These are phyloP conservation scores for Agrocybe chaxingu DNA, from an alignment of 768 basidiomycete species.

Conservation along the genomic window DNA sequence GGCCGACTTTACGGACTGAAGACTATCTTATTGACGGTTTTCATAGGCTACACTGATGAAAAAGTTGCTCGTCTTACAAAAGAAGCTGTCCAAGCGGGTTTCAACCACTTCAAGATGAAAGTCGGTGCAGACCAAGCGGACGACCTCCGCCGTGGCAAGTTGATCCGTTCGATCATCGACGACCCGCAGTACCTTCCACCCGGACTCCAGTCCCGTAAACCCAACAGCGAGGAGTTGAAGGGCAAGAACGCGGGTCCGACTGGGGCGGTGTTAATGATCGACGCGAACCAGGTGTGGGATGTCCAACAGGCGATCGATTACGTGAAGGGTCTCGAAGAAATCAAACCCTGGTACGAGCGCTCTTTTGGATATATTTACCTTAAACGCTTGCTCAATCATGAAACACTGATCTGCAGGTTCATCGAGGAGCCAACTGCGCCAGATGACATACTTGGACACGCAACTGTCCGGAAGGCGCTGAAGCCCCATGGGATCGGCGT, in stretches of 20 bases:
- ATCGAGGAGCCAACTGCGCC: slow-evolving; percentile 94
- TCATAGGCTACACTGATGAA: slow-evolving; percentile 82
- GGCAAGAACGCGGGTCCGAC: slow-evolving; percentile 96
- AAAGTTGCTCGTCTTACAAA: slow-evolving; percentile 84
- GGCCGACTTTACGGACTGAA: background rate
- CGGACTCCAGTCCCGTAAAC: slow-evolving; percentile 54
- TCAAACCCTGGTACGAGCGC: slow-evolving; percentile 76
- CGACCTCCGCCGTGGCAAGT: slow-evolving; percentile 81
- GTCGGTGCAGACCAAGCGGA: slow-evolving; percentile 82
- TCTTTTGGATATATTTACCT: background rate
- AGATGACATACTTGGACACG: slow-evolving; percentile 86
- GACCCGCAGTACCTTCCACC: slow-evolving; percentile 79
- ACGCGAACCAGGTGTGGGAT: slow-evolving; percentile 97
- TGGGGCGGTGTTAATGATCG: slow-evolving; percentile 94
- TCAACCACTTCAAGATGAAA: slow-evolving; percentile 99
- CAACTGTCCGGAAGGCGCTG: slow-evolving; percentile 73
- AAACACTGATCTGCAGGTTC: slow-evolving; percentile 48
- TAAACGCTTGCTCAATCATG: background rate
- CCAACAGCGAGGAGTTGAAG: slow-evolving; percentile 55
- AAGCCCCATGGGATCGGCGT: slow-evolving; percentile 83
- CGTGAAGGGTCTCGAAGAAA: slow-evolving; percentile 70
- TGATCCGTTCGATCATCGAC: slow-evolving; percentile 95
- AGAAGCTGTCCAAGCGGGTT: slow-evolving; percentile 81
- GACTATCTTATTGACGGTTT: background rate
- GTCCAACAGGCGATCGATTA: slow-evolving; percentile 92